These are phyloP conservation scores for Clarireedia hainanense DNA, from an alignment of 2,329 filamentous ascomycete species.

Conservation along the genomic window DNA sequence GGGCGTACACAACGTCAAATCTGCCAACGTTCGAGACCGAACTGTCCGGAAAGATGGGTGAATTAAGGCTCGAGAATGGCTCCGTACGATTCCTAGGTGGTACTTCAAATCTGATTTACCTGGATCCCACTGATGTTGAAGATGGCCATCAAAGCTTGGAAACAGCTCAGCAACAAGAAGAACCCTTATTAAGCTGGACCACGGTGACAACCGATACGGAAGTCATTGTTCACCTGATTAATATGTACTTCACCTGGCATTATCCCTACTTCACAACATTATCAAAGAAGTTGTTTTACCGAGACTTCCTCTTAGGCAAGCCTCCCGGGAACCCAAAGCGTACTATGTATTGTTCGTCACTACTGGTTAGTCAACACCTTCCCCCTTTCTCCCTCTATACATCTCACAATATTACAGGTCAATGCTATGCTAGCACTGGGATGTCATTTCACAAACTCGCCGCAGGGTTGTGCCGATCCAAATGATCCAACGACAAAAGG, in stretches of 20 bases:
- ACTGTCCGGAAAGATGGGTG: conserved; percentile 86
- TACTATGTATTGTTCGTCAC: conserved; percentile 74
- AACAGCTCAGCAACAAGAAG: conserved; percentile 38
- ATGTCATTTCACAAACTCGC: conserved; percentile 80
- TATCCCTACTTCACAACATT: conserved; percentile 93
- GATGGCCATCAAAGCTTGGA: conserved; percentile 25
- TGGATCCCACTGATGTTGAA: conserved; percentile 44
- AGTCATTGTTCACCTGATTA: conserved; percentile 78
- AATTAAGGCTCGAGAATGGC: conserved; percentile 79
- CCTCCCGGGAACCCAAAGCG: conserved; percentile 42
- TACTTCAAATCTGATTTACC: conserved; percentile 85
- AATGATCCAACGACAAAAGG: conserved; percentile 80
- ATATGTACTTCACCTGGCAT: conserved; percentile 98
- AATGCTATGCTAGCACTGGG: conserved; percentile 91
- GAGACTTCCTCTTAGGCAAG: conserved; percentile 71
- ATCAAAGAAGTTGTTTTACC: conserved; percentile 77
- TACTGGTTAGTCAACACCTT: conserved; percentile 45
- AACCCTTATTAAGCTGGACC: conserved; percentile 81
- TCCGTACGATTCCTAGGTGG: conserved; percentile 87
- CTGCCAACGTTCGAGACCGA: conserved; percentile 57
- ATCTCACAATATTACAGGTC: conserved; percentile 76
- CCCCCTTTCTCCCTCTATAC: conserved; percentile 31
- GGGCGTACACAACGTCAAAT: conserved; percentile 34
- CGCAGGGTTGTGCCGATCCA: conserved; percentile 61
- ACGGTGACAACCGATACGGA: conserved; percentile 71